These are phyloP conservation scores for Angomonas deanei DNA, from an alignment of 208 protist species.

Conservation along the genomic window DNA sequence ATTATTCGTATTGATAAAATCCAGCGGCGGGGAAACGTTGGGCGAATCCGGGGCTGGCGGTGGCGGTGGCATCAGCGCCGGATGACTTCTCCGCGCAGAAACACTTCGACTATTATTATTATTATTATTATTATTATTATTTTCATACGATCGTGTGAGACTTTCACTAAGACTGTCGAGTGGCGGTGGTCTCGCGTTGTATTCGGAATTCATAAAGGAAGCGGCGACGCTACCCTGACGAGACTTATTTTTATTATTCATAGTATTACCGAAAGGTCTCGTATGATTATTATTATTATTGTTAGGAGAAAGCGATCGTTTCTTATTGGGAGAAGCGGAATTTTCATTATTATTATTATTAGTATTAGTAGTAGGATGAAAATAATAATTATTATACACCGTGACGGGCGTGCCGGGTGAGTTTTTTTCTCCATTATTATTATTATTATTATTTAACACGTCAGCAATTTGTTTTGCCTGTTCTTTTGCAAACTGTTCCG, in stretches of 20 bases:
- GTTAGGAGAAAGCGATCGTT: neutral
- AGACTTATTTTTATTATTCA: neutral
- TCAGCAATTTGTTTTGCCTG: conserved; percentile 17
- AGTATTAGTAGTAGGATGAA: conserved; percentile 1
- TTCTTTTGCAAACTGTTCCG: conserved; percentile 40
- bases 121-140: too few relatives aligned
- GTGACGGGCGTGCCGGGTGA: conserved; percentile 26
- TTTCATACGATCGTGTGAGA: too few relatives aligned
- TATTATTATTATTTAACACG: neutral
- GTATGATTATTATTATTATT: neutral
- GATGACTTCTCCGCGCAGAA: conserved; percentile 5
- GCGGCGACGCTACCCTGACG: neutral
- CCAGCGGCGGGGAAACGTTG: conserved; percentile 13
- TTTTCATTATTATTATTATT: conserved; percentile 1
- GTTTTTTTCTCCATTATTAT: too few relatives aligned
- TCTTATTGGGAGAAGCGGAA: neutral
- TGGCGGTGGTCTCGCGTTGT: too few relatives aligned
- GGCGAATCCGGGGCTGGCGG: conserved; percentile 26
- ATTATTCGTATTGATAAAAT: neutral
- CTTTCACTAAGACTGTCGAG: too few relatives aligned
- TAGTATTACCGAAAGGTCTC: neutral
- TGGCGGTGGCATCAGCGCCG: conserved; percentile 22
- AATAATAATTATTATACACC: conserved; percentile 60
- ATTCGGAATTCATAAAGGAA: neutral
- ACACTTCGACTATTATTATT: neutral